phyloP scores from a whole-genome alignment of 2,329 filamentous ascomycete genomes.

The Fusarium veterinarium region DNA sequence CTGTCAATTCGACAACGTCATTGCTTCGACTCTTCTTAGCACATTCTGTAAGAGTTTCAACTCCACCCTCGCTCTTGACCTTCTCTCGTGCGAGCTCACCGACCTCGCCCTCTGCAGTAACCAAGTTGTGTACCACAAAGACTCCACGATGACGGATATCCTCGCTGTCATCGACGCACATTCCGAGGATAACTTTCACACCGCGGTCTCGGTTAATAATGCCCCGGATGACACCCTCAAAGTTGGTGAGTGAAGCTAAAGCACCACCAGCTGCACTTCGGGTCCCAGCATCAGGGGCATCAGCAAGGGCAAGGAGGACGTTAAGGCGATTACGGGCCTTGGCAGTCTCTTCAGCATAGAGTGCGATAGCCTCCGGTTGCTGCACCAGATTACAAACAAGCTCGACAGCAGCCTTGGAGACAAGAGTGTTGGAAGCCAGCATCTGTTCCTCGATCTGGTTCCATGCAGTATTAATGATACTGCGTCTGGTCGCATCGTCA shows the following conservation, averaged over 20 bases:
- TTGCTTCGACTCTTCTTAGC: slow-evolving; percentile 75
- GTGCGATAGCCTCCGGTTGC: slow-evolving; percentile 71
- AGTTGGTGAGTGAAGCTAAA: slow-evolving; percentile 83
- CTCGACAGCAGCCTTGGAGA: slow-evolving; percentile 87
- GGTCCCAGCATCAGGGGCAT: slow-evolving; percentile 84
- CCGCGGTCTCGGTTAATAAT: slow-evolving; percentile 79
- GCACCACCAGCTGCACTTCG: slow-evolving; percentile 88
- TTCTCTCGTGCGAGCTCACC: slow-evolving; percentile 70
- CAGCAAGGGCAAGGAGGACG: slow-evolving; percentile 86
- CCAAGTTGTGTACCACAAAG: slow-evolving; percentile 79
- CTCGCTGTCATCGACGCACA: slow-evolving; percentile 80
- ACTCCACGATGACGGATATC: slow-evolving; percentile 78
- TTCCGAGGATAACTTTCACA: slow-evolving; percentile 78
- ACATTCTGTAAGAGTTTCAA: slow-evolving; percentile 75
- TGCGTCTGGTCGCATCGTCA: slow-evolving; percentile 70
- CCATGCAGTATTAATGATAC: slow-evolving; percentile 81
- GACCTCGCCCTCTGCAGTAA: slow-evolving; percentile 72
- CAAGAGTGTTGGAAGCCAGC: slow-evolving; percentile 77
- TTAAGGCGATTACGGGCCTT: slow-evolving; percentile 81
- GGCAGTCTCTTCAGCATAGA: slow-evolving; percentile 75
- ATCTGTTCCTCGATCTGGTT: slow-evolving; percentile 84
- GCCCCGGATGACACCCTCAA: slow-evolving; percentile 77
- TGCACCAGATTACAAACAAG: slow-evolving; percentile 91
- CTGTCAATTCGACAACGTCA: slow-evolving; percentile 76
- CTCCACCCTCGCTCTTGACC: slow-evolving; percentile 70